A percentile compares a stretch with the other conserved stretches of the same genome.
These are phyloP conservation scores for Zostera marina DNA, from an alignment of 116 monocot genomes.

Conservation along the genomic window DNA sequence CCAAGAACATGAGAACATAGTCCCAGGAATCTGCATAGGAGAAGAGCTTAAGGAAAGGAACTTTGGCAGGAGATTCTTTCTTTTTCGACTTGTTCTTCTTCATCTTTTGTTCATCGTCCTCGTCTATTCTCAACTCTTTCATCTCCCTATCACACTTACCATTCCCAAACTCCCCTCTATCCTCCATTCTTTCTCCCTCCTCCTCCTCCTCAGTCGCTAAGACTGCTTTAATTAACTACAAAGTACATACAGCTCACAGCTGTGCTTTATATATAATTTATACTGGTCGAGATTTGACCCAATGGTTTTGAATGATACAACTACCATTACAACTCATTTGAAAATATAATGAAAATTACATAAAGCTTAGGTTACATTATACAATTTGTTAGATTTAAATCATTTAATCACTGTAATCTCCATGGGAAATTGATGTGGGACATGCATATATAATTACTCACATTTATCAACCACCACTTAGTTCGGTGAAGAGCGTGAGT, in stretches of 20 bases:
- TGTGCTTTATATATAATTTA: no score
- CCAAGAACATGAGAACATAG: slow-evolving; percentile 62
- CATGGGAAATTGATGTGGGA: no score
- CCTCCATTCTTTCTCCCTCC: background rate
- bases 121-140: background rate
- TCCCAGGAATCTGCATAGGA: slow-evolving; percentile 74
- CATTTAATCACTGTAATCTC: no score
- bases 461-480: slow-evolving; percentile 5
- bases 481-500: no score
- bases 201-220: background rate
- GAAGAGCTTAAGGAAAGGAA: slow-evolving; percentile 93
- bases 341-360: no score
- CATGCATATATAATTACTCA: slow-evolving; percentile 5
- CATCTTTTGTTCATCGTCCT: background rate
- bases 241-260: no score
- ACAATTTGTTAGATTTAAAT: no score
- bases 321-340: background rate
- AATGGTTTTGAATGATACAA: no score
- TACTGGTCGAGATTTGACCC: no score
- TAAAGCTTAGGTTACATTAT: no score
- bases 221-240: no score
- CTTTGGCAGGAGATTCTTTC: slow-evolving; percentile 19
- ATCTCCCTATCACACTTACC: background rate
- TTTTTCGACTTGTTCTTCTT: slow-evolving; percentile 7
- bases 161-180: slow-evolving; percentile 2